Base-by-base conservation (phyloP, 805 yeast species). In the Yamadazyma scolyti region DNA sequence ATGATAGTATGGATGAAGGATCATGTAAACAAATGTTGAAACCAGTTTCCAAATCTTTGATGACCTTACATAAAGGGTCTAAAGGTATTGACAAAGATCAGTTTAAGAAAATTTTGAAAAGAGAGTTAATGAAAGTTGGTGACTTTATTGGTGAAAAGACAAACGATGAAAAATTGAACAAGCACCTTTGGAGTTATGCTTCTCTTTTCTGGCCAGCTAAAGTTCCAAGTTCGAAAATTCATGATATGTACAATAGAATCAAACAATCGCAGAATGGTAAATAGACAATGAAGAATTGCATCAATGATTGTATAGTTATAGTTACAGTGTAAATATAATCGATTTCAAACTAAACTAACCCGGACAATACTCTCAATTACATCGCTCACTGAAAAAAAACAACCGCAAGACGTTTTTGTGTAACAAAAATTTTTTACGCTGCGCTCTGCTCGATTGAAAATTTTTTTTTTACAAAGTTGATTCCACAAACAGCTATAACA, bases 181-280 rank as follows among this genome's bases (percentile, higher is more conserved):
- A 73, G 50, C 93, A 86, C 47, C 58, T 87, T 37, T 87, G 96
- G 96, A 74, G 83, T 18, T 86, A 81, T 53, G 86, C 93, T 4
- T 71, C 88, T 13, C 71, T 75, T 32, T 87, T 78, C 61, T 87
- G 96, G 96, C 96, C 96, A 2, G 83, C 78, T 3, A 73, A 74
- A 39, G 96, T 80, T n/a, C 76, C 82, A 24, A 80, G 90, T 38
- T 57, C 66, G 22, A 82, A 82, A 59, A 75, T 87, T 40, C 69
- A 71, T 48, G 79, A 75, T 18, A 87, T 88, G 96, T 88, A 85
- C 56, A 68, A 61, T 39, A 76, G 80, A 56, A 58, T 79, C 37
- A 71, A 22, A 22, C 25, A 22, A 22, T 22, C 13, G 11, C 25
- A 22, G 11, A 22, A 22, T 19, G 10, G 13, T 22, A 22, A 22